Percentiles rank a stretch among this genome's conserved stretches.
These are phyloP conservation scores for Ogataea chonburiensis DNA, from an alignment of 805 yeast species.

Conservation along the genomic window DNA sequence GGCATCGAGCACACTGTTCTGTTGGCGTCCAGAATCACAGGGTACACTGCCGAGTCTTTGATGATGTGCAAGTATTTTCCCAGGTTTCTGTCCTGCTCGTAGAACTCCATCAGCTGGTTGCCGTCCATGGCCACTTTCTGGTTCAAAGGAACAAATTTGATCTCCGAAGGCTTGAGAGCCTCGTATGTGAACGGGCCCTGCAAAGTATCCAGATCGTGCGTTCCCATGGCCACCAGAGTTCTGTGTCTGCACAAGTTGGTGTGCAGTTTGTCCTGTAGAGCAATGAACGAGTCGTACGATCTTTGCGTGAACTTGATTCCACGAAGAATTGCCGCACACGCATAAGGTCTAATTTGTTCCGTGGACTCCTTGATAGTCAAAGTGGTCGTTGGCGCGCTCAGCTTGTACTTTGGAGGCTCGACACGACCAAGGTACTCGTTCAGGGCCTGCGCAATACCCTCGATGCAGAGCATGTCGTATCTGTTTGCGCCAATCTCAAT, in stretches of 20 bases:
- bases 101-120: slow-evolving; percentile 78
- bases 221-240: slow-evolving; percentile 96
- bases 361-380: slow-evolving; percentile 78
- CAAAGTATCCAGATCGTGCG: slow-evolving; percentile 87
- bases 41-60: slow-evolving; percentile 83
- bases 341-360: slow-evolving; percentile 78
- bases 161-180: slow-evolving; percentile 75
- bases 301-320: slow-evolving; percentile 78
- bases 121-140: slow-evolving; percentile 73
- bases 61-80: slow-evolving; percentile 88
- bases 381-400: slow-evolving; percentile 59
- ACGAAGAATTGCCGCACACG: slow-evolving; percentile 92
- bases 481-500: slow-evolving; percentile 98
- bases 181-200: slow-evolving; percentile 78
- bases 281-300: slow-evolving; percentile 89
- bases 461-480: slow-evolving; percentile 96
- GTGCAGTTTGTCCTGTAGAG: slow-evolving; percentile 94
- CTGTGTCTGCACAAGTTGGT: slow-evolving; percentile 95
- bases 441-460: slow-evolving; percentile 94
- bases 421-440: slow-evolving; percentile 81
- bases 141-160: slow-evolving; percentile 73
- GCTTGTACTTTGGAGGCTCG: slow-evolving; percentile 63
- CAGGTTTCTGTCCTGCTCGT: slow-evolving; percentile 85
- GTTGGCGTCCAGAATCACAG: slow-evolving; percentile 79
- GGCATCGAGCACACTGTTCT: slow-evolving; percentile 88